Percentiles rank a stretch among this genome's conserved stretches.
Evolutionary conservation across 495 filamentous ascomycete species (phyloP).

Genomic region (Penicillium crystallinum): DNA sequence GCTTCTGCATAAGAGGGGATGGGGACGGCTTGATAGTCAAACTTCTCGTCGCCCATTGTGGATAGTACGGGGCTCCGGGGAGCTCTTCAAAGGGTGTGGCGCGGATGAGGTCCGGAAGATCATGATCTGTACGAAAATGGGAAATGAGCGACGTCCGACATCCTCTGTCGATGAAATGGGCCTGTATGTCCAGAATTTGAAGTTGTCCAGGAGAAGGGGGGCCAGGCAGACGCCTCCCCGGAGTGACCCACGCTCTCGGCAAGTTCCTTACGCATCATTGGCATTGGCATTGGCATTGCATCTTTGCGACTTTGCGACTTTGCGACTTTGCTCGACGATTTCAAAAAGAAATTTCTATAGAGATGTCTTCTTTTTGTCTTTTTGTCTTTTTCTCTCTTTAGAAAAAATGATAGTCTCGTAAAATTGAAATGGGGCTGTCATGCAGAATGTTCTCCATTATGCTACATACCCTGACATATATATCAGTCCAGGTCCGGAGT

Average conservation of each 20-base stretch:
- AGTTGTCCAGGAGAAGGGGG: conserved; percentile 2
- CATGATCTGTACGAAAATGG: conserved; percentile 37
- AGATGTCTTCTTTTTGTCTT: too few species aligned
- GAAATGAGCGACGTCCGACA: conserved; percentile 33
- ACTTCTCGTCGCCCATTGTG: conserved; percentile 57
- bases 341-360: too few species aligned
- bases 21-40: conserved; percentile 62
- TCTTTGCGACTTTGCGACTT: too few species aligned
- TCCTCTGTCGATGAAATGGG: conserved; percentile 15
- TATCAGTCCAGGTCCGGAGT: too few species aligned
- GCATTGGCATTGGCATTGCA: not conserved
- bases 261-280: conserved; percentile 2
- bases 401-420: too few species aligned
- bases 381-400: too few species aligned
- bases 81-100: conserved; percentile 28
- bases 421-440: not conserved
- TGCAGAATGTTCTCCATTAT: not conserved
- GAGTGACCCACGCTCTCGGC: conserved; percentile 3
- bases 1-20: conserved; percentile 97
- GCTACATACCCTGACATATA: not conserved
- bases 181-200: not conserved
- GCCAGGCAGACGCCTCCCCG: conserved; percentile 5
- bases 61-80: conserved; percentile 26
- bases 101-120: conserved; percentile 33
- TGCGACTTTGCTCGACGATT: too few species aligned